Evolutionary conservation across 1,284 basidiomycete species (phyloP), one percentile per base, ranked within the genome.

Genomic region (Phenoliferia sp.): DNA sequence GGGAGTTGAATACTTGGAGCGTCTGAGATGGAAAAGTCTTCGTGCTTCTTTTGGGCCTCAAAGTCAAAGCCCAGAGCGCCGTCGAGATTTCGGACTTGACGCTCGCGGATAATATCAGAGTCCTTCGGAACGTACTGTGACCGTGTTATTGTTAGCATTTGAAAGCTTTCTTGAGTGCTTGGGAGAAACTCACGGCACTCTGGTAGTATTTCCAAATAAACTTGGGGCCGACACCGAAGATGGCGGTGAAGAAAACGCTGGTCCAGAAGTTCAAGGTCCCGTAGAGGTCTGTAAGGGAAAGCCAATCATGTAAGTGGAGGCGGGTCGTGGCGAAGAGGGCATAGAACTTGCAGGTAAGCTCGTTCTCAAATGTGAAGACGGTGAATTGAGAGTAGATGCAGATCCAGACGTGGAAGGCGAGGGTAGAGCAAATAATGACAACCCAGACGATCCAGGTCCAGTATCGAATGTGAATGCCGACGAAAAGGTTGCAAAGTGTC

Each of bases 361-460:
- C 90, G 63, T 89, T 81, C 65, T 85, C 82, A 77, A 92, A 94
- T 74, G 89, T 86, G 58, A 81, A 81, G 62, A 85, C 87, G 2
- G 77, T 70, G 76, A 93, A 86, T 78, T 86, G 86, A 35, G 91
- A 93, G 36, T 91, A 95, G 63, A 94, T 83, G 5, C 88, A 86
- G 68, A 94, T 88, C 92, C 92, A 96, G 28, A 89, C 70, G 64
- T 73, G 72, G 44, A 93, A 88, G 48, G 90, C 82, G 19, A 93
- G 77, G 0, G 87, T 89, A 15, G 93, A 95, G 31, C 88, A 87
- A 63, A 90, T 80, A 64, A 90, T 86, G 62, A 90, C 84, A 65
- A 90, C 80, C 85, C 88, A 92, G 5, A 90, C 91, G 72, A 95
- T 88, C 68, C 87, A 81, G 2, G 92, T 94, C 92, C 92, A 95